Base-by-base conservation (phyloP, 2,329 filamentous ascomycete species). In the Diaporthe citri region DNA sequence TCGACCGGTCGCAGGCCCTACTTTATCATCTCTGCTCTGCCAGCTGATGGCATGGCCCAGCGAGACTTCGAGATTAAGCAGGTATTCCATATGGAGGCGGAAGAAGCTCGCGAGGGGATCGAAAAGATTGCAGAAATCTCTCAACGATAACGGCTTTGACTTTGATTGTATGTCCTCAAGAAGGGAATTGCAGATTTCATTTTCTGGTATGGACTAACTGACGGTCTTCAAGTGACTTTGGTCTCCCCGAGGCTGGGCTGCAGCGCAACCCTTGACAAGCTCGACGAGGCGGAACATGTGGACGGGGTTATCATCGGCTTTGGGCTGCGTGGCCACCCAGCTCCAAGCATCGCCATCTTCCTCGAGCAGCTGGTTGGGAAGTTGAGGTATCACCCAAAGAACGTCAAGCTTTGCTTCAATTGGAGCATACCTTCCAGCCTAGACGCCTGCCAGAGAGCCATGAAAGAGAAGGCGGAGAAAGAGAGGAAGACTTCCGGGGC, bases 1-100 rank as follows among this genome's bases (percentile, higher is more conserved):
- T 46, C 59, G 59, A 62, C 59, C 10, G 20, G n/a, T 62, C 59
- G 59, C 39, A 46, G 59, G n/a, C 39, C 60, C 8, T 64, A 64
- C 25, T 48, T 62, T 22, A 22, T 64, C 41, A 64, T 64, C 17
- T 28, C 41, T 22, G 41, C 60, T 48, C 9, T 64, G 25, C 60
- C 41, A 46, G 41, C 25, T 0, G 60, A 64, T 48, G 59, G 46
- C 15, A 46, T 62, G 59, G 39, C 59, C 4, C 39, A 43, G 59
- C 39, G 46, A 13, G 59, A 62, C 4, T 5, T 62, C 15, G 59
- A 62, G 25, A 22, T 64, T 10, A 41, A 64, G 25, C 39, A 64
- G 17, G 39, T 64, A 0, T 64, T 64, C 41, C 39, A 64, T 17
- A 3, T 64, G 12, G 22, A 46, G 28, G 41, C 41, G 8, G 60